Conservation (phyloP, 1,284 basidiomycete species). For the Fomitopsis schrenkii region DNA sequence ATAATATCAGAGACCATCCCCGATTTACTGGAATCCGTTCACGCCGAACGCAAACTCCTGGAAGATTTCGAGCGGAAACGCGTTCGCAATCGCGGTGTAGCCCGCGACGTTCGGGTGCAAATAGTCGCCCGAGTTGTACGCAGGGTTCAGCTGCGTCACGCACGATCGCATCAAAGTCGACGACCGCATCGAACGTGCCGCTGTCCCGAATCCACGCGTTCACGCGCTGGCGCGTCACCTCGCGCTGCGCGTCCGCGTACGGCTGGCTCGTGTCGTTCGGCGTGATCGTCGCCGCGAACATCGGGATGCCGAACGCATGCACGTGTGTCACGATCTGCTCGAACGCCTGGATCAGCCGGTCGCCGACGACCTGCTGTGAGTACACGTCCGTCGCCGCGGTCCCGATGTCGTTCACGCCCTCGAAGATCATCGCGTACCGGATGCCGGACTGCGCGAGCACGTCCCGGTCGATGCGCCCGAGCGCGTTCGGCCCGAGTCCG, state of each 20-base stretch:
- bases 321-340: conserved; percentile 41
- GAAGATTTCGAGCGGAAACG: conserved; percentile 38
- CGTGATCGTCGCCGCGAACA: conserved; percentile 49
- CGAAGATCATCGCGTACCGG: conserved; percentile 45
- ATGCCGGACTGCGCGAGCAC: conserved; percentile 43
- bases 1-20: not conserved
- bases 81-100: conserved; percentile 38
- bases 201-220: conserved; percentile 40
- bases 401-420: conserved; percentile 52
- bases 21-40: conserved; percentile 9
- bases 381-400: conserved; percentile 30
- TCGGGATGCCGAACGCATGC: conserved; percentile 37
- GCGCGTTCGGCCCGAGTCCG: conserved; percentile 42
- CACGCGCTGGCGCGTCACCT: conserved; percentile 37
- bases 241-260: conserved; percentile 35
- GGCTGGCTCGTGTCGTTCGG: conserved; percentile 31
- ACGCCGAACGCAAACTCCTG: conserved; percentile 22
- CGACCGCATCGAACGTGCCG: conserved; percentile 40
- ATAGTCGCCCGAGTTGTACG: conserved; percentile 41
- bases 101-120: conserved; percentile 45
- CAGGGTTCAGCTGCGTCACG: conserved; percentile 33
- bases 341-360: conserved; percentile 39
- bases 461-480: conserved; percentile 46
- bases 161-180: conserved; percentile 44
- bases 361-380: conserved; percentile 34